Evolutionary conservation across 106 monocot species (phyloP).

Genomic region (Phalaenopsis equestris): DNA sequence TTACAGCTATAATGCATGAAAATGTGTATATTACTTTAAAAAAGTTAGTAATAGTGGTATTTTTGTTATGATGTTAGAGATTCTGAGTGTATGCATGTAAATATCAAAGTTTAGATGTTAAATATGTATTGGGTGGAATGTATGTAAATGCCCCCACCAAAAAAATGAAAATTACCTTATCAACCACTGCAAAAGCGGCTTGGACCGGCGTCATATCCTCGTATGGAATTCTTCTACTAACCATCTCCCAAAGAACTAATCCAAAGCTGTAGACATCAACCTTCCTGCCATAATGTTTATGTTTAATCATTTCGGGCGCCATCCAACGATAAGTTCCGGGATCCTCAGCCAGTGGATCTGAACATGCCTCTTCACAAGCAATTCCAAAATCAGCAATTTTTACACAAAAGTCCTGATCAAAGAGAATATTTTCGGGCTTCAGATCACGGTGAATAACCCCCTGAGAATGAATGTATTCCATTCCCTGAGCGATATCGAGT

Average conservation of each 20-base stretch:
- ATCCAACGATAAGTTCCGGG: constrained; percentile 64
- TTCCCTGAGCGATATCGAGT: constrained; percentile 58
- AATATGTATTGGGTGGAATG: no score
- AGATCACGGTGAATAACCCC: constrained; percentile 66
- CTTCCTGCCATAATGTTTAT: constrained; percentile 53
- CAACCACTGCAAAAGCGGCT: constrained; percentile 58
- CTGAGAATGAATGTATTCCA: constrained; percentile 74
- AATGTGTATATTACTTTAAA: no score
- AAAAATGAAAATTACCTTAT: constrained; percentile 29
- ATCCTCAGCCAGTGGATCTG: constrained; percentile 43
- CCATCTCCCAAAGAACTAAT: constrained; percentile 62
- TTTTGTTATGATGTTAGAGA: no score
- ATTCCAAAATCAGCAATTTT: constrained; percentile 71
- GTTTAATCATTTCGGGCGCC: constrained; percentile 79
- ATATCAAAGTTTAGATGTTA: no score
- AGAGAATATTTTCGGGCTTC: constrained; percentile 65
- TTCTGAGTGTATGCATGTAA: no score
- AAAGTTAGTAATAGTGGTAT: no score
- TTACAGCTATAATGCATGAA: no score
- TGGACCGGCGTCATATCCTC: constrained; percentile 48
- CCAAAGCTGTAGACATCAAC: constrained; percentile 77
- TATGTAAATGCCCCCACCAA: no score
- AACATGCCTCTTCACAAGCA: constrained; percentile 60
- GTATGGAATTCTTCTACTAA: constrained; percentile 49
- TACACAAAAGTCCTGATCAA: constrained; percentile 46